Evolutionary conservation across 1,139 yeast genomes (phyloP).

Genomic region (Blastobotrys malaysiensis): DNA sequence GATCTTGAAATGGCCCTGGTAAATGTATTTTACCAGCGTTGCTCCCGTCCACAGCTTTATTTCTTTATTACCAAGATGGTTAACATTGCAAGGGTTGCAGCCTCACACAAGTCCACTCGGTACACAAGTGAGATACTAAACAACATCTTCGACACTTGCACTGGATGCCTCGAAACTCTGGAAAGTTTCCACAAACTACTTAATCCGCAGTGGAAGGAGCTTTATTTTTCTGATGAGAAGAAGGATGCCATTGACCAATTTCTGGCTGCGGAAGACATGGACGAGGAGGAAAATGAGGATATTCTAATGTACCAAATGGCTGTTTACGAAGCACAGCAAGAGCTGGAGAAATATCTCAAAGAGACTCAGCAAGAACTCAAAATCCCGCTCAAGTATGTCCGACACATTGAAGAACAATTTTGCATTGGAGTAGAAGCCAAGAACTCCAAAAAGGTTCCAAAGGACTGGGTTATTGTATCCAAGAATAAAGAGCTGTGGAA

Average conservation of each 20-base stretch:
- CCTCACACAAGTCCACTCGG: conserved; percentile 16
- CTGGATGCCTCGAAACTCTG: conserved; percentile 5
- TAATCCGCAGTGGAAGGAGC: conserved; percentile 6
- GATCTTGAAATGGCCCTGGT: conserved; percentile 56
- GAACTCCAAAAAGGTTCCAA: conserved; percentile 50
- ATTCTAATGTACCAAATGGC: conserved; percentile 4
- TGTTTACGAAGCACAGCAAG: conserved; percentile 3
- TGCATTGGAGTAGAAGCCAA: conserved; percentile 11
- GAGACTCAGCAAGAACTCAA: conserved; percentile 4
- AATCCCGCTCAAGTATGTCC: conserved; percentile 5
- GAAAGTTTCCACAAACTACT: neutral
- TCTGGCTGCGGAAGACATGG: conserved; percentile 6
- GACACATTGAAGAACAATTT: conserved; percentile 7
- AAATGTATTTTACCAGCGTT: conserved; percentile 10
- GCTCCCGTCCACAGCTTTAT: conserved; percentile 63
- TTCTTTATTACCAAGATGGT: conserved; percentile 43
- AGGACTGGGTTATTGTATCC: conserved; percentile 68
- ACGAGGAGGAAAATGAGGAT: conserved; percentile 3
- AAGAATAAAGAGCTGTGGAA: conserved; percentile 69
- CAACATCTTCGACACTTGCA: conserved; percentile 27
- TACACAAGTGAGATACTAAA: conserved; percentile 31
- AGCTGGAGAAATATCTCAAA: conserved; percentile 6
- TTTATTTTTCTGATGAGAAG: neutral
- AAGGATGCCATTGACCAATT: conserved; percentile 8
- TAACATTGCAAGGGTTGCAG: conserved; percentile 22